phyloP scores from a whole-genome alignment of 1,139 yeast species.

The Candida frijolesensis region DNA sequence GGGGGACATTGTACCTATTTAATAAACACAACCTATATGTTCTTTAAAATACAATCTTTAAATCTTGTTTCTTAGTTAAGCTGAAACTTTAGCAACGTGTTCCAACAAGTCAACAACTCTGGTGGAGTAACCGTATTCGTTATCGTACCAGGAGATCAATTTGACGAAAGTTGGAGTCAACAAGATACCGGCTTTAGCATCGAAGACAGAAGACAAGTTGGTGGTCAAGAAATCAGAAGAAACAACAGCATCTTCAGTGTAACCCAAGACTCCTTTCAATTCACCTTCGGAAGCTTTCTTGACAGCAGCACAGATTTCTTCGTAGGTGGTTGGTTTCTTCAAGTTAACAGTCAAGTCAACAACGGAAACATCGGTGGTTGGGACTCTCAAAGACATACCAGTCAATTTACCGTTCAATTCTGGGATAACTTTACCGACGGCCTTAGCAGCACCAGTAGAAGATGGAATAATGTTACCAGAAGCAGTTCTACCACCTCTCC shows the following conservation, averaged over 20 bases:
- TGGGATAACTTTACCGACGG: slow-evolving; percentile 89
- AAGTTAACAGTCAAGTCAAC: slow-evolving; percentile 53
- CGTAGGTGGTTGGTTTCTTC: slow-evolving; percentile 70
- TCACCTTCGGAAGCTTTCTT: slow-evolving; percentile 70
- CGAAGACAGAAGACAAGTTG: slow-evolving; percentile 78
- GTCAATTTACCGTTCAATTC: slow-evolving; percentile 86
- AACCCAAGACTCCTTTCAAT: slow-evolving; percentile 76
- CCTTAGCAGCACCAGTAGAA: slow-evolving; percentile 92
- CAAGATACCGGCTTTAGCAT: slow-evolving; percentile 83
- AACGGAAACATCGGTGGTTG: slow-evolving; percentile 84
- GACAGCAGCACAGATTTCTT: slow-evolving; percentile 71
- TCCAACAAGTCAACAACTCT: slow-evolving; percentile 85
- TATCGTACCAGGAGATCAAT: slow-evolving; percentile 89
- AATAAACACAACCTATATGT: neutral
- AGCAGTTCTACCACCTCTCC: slow-evolving; percentile 95
- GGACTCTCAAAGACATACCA: slow-evolving; percentile 87
- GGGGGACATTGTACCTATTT: neutral
- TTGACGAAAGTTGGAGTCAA: slow-evolving; percentile 82
- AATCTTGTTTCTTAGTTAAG: slow-evolving; percentile 25
- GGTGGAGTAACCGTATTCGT: slow-evolving; percentile 90
- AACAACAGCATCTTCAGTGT: slow-evolving; percentile 87
- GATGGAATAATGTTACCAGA: slow-evolving; percentile 89
- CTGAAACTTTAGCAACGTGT: slow-evolving; percentile 60
- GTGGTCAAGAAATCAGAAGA: slow-evolving; percentile 83
- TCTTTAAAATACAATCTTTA: slow-evolving; percentile 6